Conservation (phyloP, 176 grass and related monocot species). For the Thinopyrum elongatum region DNA sequence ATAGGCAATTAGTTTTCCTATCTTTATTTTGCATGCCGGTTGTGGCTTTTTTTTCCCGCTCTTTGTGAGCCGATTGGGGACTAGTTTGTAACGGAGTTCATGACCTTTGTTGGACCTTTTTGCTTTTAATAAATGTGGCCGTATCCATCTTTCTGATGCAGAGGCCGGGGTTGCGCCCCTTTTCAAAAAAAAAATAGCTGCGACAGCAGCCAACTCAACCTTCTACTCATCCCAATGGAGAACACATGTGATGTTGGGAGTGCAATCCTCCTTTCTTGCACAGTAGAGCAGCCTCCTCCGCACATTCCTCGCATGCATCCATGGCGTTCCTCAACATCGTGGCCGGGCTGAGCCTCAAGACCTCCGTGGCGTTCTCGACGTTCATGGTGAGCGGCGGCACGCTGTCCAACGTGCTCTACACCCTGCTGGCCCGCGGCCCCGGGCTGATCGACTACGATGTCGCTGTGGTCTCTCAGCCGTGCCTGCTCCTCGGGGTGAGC, state of each 20-base stretch:
- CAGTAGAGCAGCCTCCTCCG: not conserved
- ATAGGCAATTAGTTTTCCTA: too few relatives aligned
- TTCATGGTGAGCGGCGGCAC: slow-evolving; percentile 83
- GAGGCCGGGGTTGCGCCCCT: too few relatives aligned
- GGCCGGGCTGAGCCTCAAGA: slow-evolving; percentile 63
- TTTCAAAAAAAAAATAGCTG: too few relatives aligned
- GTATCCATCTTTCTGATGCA: too few relatives aligned
- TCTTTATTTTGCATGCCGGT: too few relatives aligned
- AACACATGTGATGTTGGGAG: not conserved
- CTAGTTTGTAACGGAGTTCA: too few relatives aligned
- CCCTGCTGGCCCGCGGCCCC: slow-evolving; percentile 16
- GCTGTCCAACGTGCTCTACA: slow-evolving; percentile 60
- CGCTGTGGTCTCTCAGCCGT: slow-evolving; percentile 61
- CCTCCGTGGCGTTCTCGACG: slow-evolving; percentile 47
- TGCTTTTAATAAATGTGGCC: too few relatives aligned
- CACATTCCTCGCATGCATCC: slow-evolving; percentile 36
- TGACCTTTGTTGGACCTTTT: too few relatives aligned
- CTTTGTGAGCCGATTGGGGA: too few relatives aligned
- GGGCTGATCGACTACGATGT: slow-evolving; percentile 66
- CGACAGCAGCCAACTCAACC: not conserved
- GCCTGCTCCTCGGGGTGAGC: slow-evolving; percentile 79
- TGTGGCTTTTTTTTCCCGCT: too few relatives aligned
- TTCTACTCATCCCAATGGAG: not conserved
- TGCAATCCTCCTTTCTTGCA: not conserved
- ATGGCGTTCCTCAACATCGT: slow-evolving; percentile 75